Evolutionary conservation across 2,329 filamentous ascomycete species (phyloP).

Genomic region (Immersiporthe knoxdaviesiana): DNA sequence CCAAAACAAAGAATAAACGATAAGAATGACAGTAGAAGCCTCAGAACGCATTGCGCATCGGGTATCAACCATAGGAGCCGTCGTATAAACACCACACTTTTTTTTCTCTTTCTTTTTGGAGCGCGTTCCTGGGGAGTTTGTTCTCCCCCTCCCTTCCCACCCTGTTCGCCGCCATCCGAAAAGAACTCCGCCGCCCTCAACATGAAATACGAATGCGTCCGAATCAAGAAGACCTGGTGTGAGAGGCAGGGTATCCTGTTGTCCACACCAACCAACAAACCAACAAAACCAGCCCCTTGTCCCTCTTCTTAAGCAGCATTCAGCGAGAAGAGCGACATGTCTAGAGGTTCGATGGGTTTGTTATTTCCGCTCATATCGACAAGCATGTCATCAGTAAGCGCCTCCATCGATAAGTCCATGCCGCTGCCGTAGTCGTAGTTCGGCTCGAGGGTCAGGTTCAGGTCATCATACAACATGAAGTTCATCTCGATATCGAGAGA

Average conservation of each 20-base stretch:
- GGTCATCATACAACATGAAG: constrained; percentile 43
- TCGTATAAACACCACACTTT: constrained; percentile 21
- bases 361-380: constrained; percentile 48
- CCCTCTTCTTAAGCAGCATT: constrained; percentile 31
- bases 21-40: constrained; percentile 13
- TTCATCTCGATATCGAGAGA: constrained; percentile 56
- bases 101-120: no score
- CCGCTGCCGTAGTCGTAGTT: constrained; percentile 15
- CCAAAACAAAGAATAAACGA: not conserved
- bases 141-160: not conserved
- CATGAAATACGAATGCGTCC: not conserved
- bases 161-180: not conserved
- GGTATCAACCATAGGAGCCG: constrained; percentile 30
- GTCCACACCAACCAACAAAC: not conserved
- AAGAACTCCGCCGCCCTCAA: constrained; percentile 5
- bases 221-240: constrained; percentile 1
- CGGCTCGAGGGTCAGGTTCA: constrained; percentile 45
- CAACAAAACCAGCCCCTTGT: no score
- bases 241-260: not conserved
- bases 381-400: constrained; percentile 25
- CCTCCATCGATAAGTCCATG: constrained; percentile 14
- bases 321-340: constrained; percentile 49
- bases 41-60: constrained; percentile 25
- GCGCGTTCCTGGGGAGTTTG: not conserved
- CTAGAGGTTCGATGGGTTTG: constrained; percentile 55